These are phyloP conservation scores for Penicillium tannophilum DNA, from an alignment of 495 filamentous ascomycete genomes.

Conservation along the genomic window DNA sequence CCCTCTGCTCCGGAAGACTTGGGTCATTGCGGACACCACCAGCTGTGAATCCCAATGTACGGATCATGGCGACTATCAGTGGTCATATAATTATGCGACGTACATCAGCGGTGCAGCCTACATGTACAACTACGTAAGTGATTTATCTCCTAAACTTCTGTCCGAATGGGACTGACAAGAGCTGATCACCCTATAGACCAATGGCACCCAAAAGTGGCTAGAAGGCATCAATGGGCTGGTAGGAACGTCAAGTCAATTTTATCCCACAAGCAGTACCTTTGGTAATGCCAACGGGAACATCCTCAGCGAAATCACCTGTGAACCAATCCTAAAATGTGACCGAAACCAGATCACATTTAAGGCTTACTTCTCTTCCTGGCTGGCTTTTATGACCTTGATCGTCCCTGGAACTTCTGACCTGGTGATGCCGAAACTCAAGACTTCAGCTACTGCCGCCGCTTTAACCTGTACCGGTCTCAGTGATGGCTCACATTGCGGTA, in stretches of 20 bases:
- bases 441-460: conserved; percentile 66
- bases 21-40: conserved; percentile 69
- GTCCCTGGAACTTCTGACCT: conserved; percentile 61
- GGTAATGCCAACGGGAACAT: conserved; percentile 48
- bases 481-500: conserved; percentile 52
- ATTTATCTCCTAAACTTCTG: not conserved
- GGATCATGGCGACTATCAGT: conserved; percentile 64
- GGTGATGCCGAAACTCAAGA: conserved; percentile 59
- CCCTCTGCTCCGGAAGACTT: conserved; percentile 55
- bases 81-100: conserved; percentile 76
- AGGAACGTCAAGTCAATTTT: conserved; percentile 44
- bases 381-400: conserved; percentile 65
- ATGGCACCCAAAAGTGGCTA: conserved; percentile 55
- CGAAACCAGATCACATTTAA: conserved; percentile 75
- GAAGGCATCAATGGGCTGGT: conserved; percentile 57
- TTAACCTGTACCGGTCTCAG: conserved; percentile 57
- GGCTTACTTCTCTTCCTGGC: conserved; percentile 71
- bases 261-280: conserved; percentile 54
- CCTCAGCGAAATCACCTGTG: conserved; percentile 72
- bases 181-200: conserved; percentile 35
- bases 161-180: conserved; percentile 1
- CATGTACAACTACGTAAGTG: conserved; percentile 71
- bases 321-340: conserved; percentile 64
- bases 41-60: conserved; percentile 58
- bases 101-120: conserved; percentile 72